Conservation (phyloP, 202 grass and related monocot genomes). For the Schoenoplectus triqueter region DNA sequence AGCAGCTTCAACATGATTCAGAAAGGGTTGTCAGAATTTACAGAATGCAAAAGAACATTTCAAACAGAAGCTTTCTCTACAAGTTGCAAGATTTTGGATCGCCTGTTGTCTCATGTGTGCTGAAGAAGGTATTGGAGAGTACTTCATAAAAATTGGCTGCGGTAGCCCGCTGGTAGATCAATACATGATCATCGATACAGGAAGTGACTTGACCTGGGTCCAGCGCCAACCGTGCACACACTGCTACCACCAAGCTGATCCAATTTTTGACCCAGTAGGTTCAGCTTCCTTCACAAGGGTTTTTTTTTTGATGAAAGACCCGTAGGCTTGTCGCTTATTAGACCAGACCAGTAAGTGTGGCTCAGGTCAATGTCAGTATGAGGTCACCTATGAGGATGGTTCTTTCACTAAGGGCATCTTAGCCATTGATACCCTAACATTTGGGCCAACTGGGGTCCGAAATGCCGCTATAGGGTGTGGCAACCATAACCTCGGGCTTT, state of each 20-base stretch:
- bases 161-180: neutral
- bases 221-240: conserved; percentile 58
- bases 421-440: conserved; percentile 54
- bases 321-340: conserved; percentile 50
- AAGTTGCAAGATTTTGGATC: conserved; percentile 25
- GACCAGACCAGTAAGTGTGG: neutral
- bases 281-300: conserved; percentile 59
- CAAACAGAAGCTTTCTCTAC: neutral
- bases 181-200: conserved; percentile 64
- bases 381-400: conserved; percentile 48
- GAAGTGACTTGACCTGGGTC: conserved; percentile 68
- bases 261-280: conserved; percentile 63
- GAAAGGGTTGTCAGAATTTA: neutral
- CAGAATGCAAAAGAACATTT: neutral
- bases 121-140: conserved; percentile 15
- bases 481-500: conserved; percentile 72
- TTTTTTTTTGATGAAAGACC: neutral
- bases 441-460: conserved; percentile 47
- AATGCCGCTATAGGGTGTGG: conserved; percentile 72
- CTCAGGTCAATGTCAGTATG: conserved; percentile 58
- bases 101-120: neutral
- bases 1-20: conserved; percentile 3
- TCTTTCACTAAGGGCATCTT: conserved; percentile 57
- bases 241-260: conserved; percentile 66
- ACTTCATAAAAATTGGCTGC: conserved; percentile 12